Evolutionary conservation across 306 rosid species (phyloP).

Genomic region (Acacia melanoxylon): DNA sequence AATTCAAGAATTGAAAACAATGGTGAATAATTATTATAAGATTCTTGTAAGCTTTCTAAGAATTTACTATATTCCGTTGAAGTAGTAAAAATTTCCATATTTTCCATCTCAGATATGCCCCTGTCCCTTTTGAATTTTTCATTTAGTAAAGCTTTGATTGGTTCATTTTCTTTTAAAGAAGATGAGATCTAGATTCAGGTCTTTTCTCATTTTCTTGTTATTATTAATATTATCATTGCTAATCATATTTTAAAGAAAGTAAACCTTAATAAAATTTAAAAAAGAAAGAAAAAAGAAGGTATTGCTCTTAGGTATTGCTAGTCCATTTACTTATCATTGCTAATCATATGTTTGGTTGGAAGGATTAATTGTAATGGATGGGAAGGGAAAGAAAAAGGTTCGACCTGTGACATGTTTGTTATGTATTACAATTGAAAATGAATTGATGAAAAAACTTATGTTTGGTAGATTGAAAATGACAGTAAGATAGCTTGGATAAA

Average conservation of each 20-base stretch:
- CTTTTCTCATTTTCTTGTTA: neutral
- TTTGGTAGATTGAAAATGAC: too few species aligned
- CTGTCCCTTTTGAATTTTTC: neutral
- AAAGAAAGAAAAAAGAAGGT: too few species aligned
- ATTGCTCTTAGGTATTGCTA: too few species aligned
- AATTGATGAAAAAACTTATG: too few species aligned
- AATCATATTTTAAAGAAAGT: neutral
- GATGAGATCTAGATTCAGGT: neutral
- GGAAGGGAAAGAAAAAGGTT: too few species aligned
- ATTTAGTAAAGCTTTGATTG: neutral
- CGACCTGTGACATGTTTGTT: too few species aligned
- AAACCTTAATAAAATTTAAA: too few species aligned
- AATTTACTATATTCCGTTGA: neutral
- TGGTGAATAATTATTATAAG: neutral
- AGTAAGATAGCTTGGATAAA: too few species aligned
- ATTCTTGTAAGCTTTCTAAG: slow-evolving; percentile 1
- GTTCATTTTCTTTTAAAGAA: neutral
- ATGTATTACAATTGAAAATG: too few species aligned
- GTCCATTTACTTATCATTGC: too few species aligned
- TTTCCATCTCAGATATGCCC: slow-evolving; percentile 11
- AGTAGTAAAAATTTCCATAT: neutral
- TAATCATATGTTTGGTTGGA: too few species aligned
- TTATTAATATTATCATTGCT: neutral
- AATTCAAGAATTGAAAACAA: neutral
- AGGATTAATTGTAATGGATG: too few species aligned